phyloP scores from a whole-genome alignment of 2,329 filamentous ascomycete genomes.

The Aureobasidium mangrovei region DNA sequence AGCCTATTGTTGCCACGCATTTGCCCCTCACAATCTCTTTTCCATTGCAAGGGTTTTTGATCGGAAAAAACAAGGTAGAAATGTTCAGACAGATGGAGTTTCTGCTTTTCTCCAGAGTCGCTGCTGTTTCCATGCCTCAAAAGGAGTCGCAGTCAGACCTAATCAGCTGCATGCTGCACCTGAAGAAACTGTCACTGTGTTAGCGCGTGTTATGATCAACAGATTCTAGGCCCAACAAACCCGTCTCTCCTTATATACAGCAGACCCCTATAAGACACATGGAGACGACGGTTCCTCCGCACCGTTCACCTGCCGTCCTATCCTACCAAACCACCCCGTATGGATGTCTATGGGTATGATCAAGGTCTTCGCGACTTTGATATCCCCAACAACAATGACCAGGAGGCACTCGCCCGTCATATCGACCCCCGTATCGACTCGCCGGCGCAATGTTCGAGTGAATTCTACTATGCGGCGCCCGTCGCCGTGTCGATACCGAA shows the following conservation, averaged over 20 bases:
- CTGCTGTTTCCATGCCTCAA: too few relatives aligned
- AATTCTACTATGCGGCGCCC: constrained; percentile 58
- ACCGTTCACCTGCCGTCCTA: neutral
- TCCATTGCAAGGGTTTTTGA: too few relatives aligned
- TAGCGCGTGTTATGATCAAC: constrained; percentile 11
- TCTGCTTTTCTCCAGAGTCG: too few relatives aligned
- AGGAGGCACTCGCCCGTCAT: constrained; percentile 1
- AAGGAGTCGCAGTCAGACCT: too few relatives aligned
- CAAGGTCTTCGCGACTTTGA: constrained; percentile 10
- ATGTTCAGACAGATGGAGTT: too few relatives aligned
- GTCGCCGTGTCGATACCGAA: constrained; percentile 56
- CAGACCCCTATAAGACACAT: neutral
- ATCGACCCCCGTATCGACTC: constrained; percentile 7
- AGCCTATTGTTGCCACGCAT: too few relatives aligned
- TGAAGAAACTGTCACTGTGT: constrained; percentile 3
- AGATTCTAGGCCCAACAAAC: constrained; percentile 6
- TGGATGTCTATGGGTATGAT: constrained; percentile 10
- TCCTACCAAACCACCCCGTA: neutral
- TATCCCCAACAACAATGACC: constrained; percentile 9
- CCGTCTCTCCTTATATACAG: neutral
- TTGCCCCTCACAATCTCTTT: too few relatives aligned
- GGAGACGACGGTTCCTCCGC: neutral
- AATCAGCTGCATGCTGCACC: too few relatives aligned
- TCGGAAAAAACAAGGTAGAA: too few relatives aligned
- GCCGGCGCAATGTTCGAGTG: constrained; percentile 1